Percentiles rank a stretch among this genome's conserved stretches.
phyloP scores from a whole-genome alignment of 805 yeast species.

The Debaryomyces prosopidis region DNA sequence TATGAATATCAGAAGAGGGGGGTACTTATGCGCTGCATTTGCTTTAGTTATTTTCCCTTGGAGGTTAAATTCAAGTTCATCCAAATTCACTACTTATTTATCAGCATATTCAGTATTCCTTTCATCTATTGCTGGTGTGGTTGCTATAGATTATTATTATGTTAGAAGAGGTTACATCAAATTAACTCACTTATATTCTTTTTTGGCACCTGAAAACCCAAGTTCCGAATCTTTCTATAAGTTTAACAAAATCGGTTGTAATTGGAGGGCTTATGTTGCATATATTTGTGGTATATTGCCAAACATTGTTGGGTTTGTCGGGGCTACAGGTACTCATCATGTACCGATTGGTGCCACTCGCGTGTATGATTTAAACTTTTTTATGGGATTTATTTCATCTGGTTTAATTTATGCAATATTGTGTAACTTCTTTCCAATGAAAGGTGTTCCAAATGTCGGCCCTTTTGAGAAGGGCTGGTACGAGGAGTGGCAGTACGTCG shows the following conservation, averaged over 20 bases:
- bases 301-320: constrained; percentile 84
- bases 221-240: constrained; percentile 46
- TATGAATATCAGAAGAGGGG: constrained; percentile 43
- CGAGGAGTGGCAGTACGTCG: constrained; percentile 65
- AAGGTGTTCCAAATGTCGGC: constrained; percentile 31
- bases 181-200: constrained; percentile 62
- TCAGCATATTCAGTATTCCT: constrained; percentile 45
- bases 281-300: constrained; percentile 80
- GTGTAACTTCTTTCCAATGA: constrained; percentile 54
- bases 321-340: constrained; percentile 66
- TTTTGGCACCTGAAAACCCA: constrained; percentile 35
- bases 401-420: constrained; percentile 54
- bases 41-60: constrained; percentile 44
- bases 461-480: constrained; percentile 58
- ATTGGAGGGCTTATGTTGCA: constrained; percentile 84
- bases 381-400: constrained; percentile 70
- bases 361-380: constrained; percentile 72
- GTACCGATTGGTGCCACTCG: constrained; percentile 80
- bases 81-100: constrained; percentile 42
- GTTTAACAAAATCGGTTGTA: constrained; percentile 63
- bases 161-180: constrained; percentile 72
- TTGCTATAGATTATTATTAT: constrained; percentile 45
- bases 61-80: constrained; percentile 40
- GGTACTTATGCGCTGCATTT: constrained; percentile 39
- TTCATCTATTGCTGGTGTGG: constrained; percentile 44